Percentiles rank a stretch among this genome's conserved stretches.
phyloP scores from a whole-genome alignment of 192 early-diverging fungal species.

The Coemansia sp. region DNA sequence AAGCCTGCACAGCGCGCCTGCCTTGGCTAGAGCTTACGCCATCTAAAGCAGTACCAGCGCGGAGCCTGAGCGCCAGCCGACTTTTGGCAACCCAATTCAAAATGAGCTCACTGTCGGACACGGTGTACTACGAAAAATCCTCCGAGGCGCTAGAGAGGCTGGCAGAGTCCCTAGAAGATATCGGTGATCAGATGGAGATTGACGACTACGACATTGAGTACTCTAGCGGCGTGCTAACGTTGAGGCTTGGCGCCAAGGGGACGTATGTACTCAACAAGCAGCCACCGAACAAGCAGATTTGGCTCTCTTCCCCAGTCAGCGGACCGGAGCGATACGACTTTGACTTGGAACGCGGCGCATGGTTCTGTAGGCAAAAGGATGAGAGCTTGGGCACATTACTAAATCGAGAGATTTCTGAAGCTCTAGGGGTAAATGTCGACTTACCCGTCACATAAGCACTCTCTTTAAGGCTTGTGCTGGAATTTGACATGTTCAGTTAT shows the following conservation, averaged over 20 bases:
- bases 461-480: background rate
- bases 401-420: constrained; percentile 63
- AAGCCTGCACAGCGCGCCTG: background rate
- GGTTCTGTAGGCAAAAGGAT: constrained; percentile 76
- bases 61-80: background rate
- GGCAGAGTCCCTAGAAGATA: constrained; percentile 69
- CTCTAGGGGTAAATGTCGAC: constrained; percentile 43
- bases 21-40: background rate
- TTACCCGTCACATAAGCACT: constrained; percentile 47
- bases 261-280: constrained; percentile 98
- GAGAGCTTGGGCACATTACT: constrained; percentile 68
- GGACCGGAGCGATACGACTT: constrained; percentile 88
- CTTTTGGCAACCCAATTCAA: constrained; percentile 5
- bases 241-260: constrained; percentile 70
- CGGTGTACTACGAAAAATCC: constrained; percentile 62
- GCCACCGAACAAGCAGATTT: constrained; percentile 97
- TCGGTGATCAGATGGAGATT: constrained; percentile 68
- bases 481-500: background rate
- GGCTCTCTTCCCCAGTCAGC: constrained; percentile 90
- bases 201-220: constrained; percentile 80
- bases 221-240: constrained; percentile 84
- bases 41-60: background rate
- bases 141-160: constrained; percentile 64
- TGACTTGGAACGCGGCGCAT: constrained; percentile 55
- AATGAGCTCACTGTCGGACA: constrained; percentile 55